Conservation (phyloP, 2,329 filamentous ascomycete species). For the Xylaria sp. region DNA sequence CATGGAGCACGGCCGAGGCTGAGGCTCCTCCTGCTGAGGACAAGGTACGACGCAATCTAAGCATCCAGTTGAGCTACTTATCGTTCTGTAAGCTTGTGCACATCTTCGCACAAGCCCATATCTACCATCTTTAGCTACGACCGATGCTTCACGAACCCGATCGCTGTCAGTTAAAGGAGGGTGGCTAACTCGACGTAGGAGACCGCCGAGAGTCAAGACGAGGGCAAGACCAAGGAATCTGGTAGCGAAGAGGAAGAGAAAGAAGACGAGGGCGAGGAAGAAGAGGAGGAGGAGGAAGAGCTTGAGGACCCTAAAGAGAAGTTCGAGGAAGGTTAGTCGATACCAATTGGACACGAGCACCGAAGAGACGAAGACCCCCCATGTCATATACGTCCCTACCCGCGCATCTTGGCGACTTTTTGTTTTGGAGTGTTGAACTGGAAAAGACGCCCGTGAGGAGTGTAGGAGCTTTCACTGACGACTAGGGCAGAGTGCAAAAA, state of each 20-base stretch:
- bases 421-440: conserved; percentile 4
- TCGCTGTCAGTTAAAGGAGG: not conserved
- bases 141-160: not conserved
- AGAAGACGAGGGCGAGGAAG: conserved; percentile 78
- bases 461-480: conserved; percentile 26
- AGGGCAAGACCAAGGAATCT: conserved; percentile 53
- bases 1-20: conserved; percentile 73
- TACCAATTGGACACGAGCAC: conserved; percentile 45
- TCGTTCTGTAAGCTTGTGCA: not conserved
- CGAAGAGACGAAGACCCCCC: conserved; percentile 12
- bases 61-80: conserved; percentile 28
- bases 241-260: conserved; percentile 72
- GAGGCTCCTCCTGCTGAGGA: conserved; percentile 76
- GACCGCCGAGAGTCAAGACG: conserved; percentile 39
- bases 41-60: conserved; percentile 56
- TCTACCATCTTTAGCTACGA: not conserved
- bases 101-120: not conserved
- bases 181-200: conserved; percentile 32
- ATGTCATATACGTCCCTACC: conserved; percentile 17
- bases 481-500: conserved; percentile 80
- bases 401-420: not conserved
- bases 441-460: conserved; percentile 1
- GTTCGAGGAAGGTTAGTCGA: conserved; percentile 94
- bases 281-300: conserved; percentile 87
- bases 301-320: conserved; percentile 85